These are phyloP conservation scores for Linanthus parryae DNA, from an alignment of 148 eudicot species.

Conservation along the genomic window DNA sequence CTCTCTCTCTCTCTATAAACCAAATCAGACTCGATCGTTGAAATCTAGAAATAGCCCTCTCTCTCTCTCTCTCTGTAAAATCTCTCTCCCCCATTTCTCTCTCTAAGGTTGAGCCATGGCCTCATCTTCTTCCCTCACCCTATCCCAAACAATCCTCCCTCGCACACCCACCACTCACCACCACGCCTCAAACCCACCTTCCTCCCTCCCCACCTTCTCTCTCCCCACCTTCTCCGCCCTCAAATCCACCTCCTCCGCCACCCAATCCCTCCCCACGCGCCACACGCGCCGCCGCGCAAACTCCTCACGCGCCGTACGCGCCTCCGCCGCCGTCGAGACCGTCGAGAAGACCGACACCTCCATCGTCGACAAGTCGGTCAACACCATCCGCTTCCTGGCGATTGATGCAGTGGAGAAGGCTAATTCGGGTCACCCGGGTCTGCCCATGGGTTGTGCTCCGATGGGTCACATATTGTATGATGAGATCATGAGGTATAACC, in stretches of 20 bases:
- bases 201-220: conserved; percentile 13
- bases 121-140: conserved; percentile 48
- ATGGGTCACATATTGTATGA: conserved; percentile 91
- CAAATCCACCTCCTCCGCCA: conserved; percentile 25
- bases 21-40: not conserved
- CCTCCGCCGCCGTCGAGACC: conserved; percentile 48
- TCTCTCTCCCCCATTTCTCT: conserved; percentile 4
- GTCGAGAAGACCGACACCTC: conserved; percentile 15
- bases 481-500: conserved; percentile 85
- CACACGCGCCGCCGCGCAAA: conserved; percentile 8
- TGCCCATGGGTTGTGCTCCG: conserved; percentile 99
- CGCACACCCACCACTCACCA: conserved; percentile 13
- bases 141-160: conserved; percentile 35
- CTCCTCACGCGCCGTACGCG: conserved; percentile 15
- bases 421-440: conserved; percentile 95
- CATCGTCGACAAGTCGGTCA: conserved; percentile 50
- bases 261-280: conserved; percentile 13
- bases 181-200: conserved; percentile 6
- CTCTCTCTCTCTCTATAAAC: not conserved
- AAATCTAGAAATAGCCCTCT: not conserved
- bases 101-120: conserved; percentile 39
- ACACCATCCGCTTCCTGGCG: conserved; percentile 75
- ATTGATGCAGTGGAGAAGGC: conserved; percentile 98
- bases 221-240: conserved; percentile 38
- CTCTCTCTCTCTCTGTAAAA: conserved; percentile 6